phyloP scores from a whole-genome alignment of 257 asterid species.

The Nicotiana attenuata region DNA sequence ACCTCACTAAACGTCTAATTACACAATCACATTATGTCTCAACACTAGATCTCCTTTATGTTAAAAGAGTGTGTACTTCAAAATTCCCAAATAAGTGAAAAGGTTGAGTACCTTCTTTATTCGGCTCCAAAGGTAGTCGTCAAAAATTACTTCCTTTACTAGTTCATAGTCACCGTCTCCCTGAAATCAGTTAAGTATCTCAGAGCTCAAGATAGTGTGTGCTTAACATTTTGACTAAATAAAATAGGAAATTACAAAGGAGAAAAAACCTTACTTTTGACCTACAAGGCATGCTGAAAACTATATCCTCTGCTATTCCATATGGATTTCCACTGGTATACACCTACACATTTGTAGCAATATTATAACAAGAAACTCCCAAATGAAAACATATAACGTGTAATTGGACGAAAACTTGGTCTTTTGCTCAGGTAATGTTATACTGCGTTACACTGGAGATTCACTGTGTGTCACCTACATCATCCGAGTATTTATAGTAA shows the following conservation, averaged over 20 bases:
- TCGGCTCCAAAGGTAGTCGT: conserved; percentile 76
- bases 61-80: neutral
- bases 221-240: too few species aligned
- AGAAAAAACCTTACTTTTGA: conserved; percentile 54
- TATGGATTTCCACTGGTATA: conserved; percentile 84
- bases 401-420: neutral
- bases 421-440: too few species aligned
- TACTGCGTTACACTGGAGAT: neutral
- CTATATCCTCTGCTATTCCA: conserved; percentile 78
- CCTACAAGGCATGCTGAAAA: conserved; percentile 97
- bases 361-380: neutral
- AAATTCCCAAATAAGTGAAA: neutral
- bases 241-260: neutral
- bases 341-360: conserved; percentile 36
- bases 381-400: neutral
- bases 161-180: conserved; percentile 96
- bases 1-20: neutral
- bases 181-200: conserved; percentile 22
- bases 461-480: neutral
- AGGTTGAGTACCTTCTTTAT: conserved; percentile 52
- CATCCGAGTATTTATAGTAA: neutral
- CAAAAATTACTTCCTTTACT: conserved; percentile 66
- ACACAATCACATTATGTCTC: neutral
- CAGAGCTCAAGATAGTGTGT: neutral
- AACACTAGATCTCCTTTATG: neutral